Percentiles rank a stretch among this genome's conserved stretches.
phyloP scores from a whole-genome alignment of 1,139 yeast genomes.

The Suhomyces ambrosiae region DNA sequence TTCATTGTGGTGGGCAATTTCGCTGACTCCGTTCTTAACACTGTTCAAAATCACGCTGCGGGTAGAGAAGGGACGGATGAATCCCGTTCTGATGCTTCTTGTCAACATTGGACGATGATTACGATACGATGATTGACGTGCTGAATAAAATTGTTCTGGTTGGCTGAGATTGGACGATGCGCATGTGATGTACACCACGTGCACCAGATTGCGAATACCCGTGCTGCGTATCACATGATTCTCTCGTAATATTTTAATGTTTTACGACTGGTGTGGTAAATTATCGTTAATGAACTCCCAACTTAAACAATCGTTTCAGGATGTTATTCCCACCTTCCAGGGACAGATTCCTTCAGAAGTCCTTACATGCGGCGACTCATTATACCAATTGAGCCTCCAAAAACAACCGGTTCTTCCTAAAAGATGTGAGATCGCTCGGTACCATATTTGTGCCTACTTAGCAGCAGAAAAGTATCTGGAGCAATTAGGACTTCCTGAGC shows the following conservation, averaged over 20 bases:
- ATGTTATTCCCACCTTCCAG: conserved; percentile 51
- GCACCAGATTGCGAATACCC: not conserved
- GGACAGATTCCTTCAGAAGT: conserved; percentile 53
- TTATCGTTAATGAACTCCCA: conserved; percentile 21
- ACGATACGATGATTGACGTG: too few species aligned
- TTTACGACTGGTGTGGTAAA: too few species aligned
- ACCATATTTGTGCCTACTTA: conserved; percentile 64
- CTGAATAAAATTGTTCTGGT: conserved; percentile 22
- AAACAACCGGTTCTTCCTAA: conserved; percentile 49
- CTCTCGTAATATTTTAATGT: too few species aligned
- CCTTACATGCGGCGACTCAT: conserved; percentile 48
- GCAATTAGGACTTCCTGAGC: conserved; percentile 47
- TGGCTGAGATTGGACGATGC: conserved; percentile 16
- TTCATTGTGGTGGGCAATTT: conserved; percentile 16
- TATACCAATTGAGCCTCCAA: conserved; percentile 55
- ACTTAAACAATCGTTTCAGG: conserved; percentile 39
- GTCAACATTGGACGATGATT: conserved; percentile 23
- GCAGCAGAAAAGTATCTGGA: conserved; percentile 54
- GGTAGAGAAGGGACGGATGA: conserved; percentile 26
- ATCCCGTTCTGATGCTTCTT: conserved; percentile 24
- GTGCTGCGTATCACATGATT: too few species aligned
- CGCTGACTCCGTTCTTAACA: conserved; percentile 20
- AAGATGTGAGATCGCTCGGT: conserved; percentile 61
- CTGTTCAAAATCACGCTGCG: conserved; percentile 19
- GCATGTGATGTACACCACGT: conserved; percentile 2